Base-by-base conservation (phyloP, 176 grass and related monocot species). In the Avena atlantica region DNA sequence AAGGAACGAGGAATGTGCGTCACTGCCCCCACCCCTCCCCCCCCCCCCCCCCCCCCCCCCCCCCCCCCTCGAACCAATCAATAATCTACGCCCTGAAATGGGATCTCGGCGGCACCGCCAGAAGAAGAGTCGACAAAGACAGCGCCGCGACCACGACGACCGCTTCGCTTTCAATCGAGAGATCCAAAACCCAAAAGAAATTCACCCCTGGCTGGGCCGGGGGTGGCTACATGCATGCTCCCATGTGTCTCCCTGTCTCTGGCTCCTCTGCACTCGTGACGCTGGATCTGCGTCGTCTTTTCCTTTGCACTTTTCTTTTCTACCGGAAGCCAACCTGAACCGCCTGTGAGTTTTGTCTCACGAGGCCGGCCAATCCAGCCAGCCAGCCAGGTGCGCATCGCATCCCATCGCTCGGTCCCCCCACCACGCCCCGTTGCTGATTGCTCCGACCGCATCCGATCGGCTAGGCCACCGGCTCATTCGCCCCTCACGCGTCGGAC, bases 391-490 rank as follows among this genome's bases (percentile, higher is more conserved):
- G 80, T 56, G 37, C 23, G 12, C 71, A 13, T 66, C 70, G 88
- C 19, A 20, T 17, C 31, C 40, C 40, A 1, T 71, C 72, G 63
- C 88, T 59, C 14, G 10, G 52, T 24, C 36, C 83, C 69, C 13
- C 24, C 82, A 3, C 3, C 31, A 34, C 31, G 31, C 31, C 31
- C 31, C 27, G 27, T 29, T 29, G 27, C 27, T 42, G 42, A 4
- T 49, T n/a, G 10, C 52, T 17, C 61, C 88, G 78, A 60, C 69
- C 88, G 78, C 83, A n/a, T 76, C 83, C 83, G 78, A 86, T 82
- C 45, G 14, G 37, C 74, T 10, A 21, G 25, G 9, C 25, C 81
- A 60, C 37, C 16, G 15, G 52, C 52, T 5, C 45, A 7, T 44
- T 40, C 37, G 37, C 37, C 5, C 37, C 37, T 40, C 37, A 40